Base-by-base conservation (phyloP, 345 rosid genomes). In the Gossypium raimondii region DNA sequence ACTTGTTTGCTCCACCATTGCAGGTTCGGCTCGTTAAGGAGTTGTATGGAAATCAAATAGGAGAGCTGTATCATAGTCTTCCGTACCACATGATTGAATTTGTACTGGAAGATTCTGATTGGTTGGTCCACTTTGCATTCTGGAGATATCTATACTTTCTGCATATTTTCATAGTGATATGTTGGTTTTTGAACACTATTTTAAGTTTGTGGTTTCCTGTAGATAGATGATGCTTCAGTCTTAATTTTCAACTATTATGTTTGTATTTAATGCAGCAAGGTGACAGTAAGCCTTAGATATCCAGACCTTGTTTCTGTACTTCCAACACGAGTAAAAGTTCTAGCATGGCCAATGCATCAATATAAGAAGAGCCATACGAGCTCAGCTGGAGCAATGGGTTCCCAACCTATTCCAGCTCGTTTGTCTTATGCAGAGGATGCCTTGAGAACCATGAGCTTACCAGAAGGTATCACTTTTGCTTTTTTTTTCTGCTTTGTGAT, bases 81-180 rank as follows among this genome's bases (percentile, higher is more conserved):
- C 97, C 99, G 1, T 91, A 89, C 86, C 92, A 93, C 87, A 87
- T 93, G 90, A 80, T 93, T 78, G 96, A 95, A 82, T 95, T 91
- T 80, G 83, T 80, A 24, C 79, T 93, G 9, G 96, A 90, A 67
- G 94, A 89, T 82, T 80, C 82, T 78, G 93, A 90, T 76, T 89
- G 99, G 98, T 93, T 47, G 78, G 97, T 84, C 73, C 70, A 75
- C 67, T 52, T 59, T 63, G 25, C 67, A 56, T 45, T 47, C 41
- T 57, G 18, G 20, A 9, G 24, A 34, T 73, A 10, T 74, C 57
- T 62, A 20, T 17, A 25, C 41, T 38, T 57, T 56, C 14, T 20
- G 18, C 17, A 43, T 2, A 58, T 56, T 56, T 57, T 38, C 10
- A 2, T 20, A 56, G 75, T 57, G 62, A 67, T 67, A 67, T 67